Evolutionary conservation across 192 early-diverging fungal species (phyloP).

Genomic region (Spinellus fusiger): DNA sequence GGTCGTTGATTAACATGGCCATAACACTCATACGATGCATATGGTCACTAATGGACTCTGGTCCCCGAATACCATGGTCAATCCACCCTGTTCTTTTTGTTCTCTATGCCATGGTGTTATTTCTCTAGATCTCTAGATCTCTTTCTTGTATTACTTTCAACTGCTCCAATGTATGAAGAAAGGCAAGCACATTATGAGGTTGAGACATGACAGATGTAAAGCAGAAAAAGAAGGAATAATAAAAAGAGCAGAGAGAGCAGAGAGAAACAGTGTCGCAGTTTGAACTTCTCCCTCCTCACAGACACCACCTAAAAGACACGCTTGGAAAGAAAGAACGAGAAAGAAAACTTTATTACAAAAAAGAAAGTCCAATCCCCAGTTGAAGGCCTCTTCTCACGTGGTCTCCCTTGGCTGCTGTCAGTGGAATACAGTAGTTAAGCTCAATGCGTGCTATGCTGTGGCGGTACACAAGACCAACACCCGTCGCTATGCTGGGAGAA

Average conservation of each 20-base stretch:
- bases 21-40: conserved; percentile 94
- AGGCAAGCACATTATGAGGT: conserved; percentile 47
- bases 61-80: conserved; percentile 53
- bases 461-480: conserved; percentile 79
- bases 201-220: conserved; percentile 22
- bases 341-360: conserved; percentile 59
- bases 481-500: conserved; percentile 68
- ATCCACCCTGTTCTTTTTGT: conserved; percentile 96
- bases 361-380: conserved; percentile 83
- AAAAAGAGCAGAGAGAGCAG: neutral
- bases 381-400: conserved; percentile 71
- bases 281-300: too few species aligned
- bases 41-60: conserved; percentile 92
- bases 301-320: too few species aligned
- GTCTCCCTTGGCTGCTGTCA: conserved; percentile 57
- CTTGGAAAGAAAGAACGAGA: too few species aligned
- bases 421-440: conserved; percentile 85
- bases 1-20: conserved; percentile 78
- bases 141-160: conserved; percentile 56
- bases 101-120: conserved; percentile 34
- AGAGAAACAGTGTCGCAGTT: neutral
- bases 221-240: neutral
- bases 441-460: conserved; percentile 85
- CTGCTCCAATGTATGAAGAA: conserved; percentile 75
- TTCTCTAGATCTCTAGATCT: neutral